Percentiles rank a stretch among this genome's conserved stretches.
Conservation (phyloP, 306 rosid species). For the Sophora flavescens region DNA sequence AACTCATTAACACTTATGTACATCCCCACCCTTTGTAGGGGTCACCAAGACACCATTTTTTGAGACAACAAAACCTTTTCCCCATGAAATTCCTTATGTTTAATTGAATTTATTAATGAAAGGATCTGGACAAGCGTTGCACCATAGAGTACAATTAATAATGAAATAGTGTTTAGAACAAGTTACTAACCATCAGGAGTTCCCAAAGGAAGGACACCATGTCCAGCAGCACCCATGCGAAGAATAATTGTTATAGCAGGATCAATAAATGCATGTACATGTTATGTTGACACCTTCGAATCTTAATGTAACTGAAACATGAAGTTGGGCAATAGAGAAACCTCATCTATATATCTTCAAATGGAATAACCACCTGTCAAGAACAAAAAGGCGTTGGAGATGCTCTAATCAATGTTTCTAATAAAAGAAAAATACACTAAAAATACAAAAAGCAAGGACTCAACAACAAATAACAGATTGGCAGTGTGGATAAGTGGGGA, state of each 20-base stretch:
- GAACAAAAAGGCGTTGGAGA: constrained; percentile 7
- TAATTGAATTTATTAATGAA: constrained; percentile 30
- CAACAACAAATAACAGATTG: constrained; percentile 26
- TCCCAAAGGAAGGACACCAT: constrained; percentile 98
- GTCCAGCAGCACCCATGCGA: constrained; percentile 99
- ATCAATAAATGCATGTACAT: constrained; percentile 85
- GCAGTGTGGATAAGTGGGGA: not conserved
- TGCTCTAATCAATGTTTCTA: not conserved
- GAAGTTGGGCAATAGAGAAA: constrained; percentile 41
- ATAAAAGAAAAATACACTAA: constrained; percentile 18
- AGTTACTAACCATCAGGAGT: constrained; percentile 94
- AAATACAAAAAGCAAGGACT: constrained; percentile 34
- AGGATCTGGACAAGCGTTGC: constrained; percentile 35
- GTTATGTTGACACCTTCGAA: constrained; percentile 84
- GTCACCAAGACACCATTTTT: no score
- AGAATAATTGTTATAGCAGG: constrained; percentile 95
- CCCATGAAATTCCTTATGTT: not conserved
- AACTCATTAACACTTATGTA: no score
- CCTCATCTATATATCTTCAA: constrained; percentile 92
- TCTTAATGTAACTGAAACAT: constrained; percentile 56
- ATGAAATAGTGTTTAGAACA: constrained; percentile 39
- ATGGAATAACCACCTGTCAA: constrained; percentile 82
- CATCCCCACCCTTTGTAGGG: no score
- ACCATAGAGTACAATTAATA: constrained; percentile 15
- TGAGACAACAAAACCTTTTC: no score